Base-by-base conservation (phyloP, 805 yeast genomes). In the Komagataella phaffii region DNA sequence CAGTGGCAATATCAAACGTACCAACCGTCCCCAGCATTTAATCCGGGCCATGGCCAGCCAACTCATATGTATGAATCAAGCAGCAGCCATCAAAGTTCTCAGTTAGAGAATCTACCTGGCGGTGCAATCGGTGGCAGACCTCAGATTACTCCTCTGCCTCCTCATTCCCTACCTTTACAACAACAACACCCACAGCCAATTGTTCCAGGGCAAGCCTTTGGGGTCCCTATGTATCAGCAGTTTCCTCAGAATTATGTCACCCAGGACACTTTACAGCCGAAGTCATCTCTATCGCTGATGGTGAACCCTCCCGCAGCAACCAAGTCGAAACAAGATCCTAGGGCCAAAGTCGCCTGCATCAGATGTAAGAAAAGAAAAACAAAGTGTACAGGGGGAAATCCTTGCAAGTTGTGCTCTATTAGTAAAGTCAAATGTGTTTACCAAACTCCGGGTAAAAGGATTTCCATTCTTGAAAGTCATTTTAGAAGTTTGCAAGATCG, bases 361-460 rank as follows among this genome's bases (percentile, higher is more conserved):
- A 64, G 85, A 46, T 82, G 88, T 60, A 70, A 87, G 23, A 72
- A 76, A 45, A 71, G 85, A 49, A 87, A 82, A 60, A 76, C 80
- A 46, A 73, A 81, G 52, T 82, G 88, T 57, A 83, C 85, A 1
- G 85, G 85, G 3, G 84, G 84, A 3, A 74, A 77, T 51, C 85
- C 85, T 0, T 82, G 88, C 60, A 63, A 66, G 54, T 79, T 80
- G 56, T 82, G 88, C 59, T 66, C 64, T 18, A 59, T 71, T 49
- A 79, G 80, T 14, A 72, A 71, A 51, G 69, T 77, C 3, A 71
- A 71, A 24, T 82, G 88, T 64, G 85, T 80, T 57, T 82, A 80
- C 55, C 72, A 76, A 19, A 84, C 77, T 57, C 83, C 80, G 8
- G 81, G 79, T 49, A 79, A 77, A 65, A 80, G 81, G 57, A 71